Percentiles rank a stretch among this genome's conserved stretches.
Evolutionary conservation across 2,329 filamentous ascomycete genomes (phyloP).

Genomic region (Phialophora tarda): DNA sequence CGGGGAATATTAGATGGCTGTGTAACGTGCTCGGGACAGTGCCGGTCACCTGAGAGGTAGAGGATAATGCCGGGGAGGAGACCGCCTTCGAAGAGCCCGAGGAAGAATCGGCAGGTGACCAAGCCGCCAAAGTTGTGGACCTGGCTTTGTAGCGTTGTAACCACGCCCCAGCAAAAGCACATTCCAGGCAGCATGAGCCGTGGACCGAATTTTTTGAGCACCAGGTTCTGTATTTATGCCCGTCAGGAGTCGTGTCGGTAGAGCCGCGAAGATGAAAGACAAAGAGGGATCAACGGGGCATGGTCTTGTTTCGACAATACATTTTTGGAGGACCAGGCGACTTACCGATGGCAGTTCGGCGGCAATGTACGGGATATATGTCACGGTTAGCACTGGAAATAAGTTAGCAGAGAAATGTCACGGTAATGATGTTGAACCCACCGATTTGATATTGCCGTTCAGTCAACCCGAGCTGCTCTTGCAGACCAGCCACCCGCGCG

Average conservation of each 20-base stretch:
- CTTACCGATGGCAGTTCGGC: conserved; percentile 40
- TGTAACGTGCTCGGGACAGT: too few species aligned
- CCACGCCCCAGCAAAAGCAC: conserved; percentile 43
- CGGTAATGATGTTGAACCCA: too few species aligned
- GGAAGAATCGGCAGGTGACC: conserved; percentile 63
- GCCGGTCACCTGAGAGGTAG: conserved; percentile 57
- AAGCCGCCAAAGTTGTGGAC: conserved; percentile 61
- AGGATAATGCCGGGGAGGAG: conserved; percentile 71
- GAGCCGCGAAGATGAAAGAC: too few species aligned
- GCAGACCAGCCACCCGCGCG: conserved; percentile 61
- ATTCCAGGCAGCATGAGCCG: conserved; percentile 42
- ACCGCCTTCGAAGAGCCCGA: conserved; percentile 69
- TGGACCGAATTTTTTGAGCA: conserved; percentile 42
- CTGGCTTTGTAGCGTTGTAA: conserved; percentile 50
- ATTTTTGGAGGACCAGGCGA: too few species aligned
- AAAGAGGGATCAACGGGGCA: too few species aligned
- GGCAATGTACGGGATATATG: conserved; percentile 20
- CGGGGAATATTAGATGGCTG: too few species aligned
- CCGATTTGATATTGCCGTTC: too few species aligned
- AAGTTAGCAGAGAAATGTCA: too few species aligned
- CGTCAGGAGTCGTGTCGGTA: too few species aligned
- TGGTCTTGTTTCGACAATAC: too few species aligned
- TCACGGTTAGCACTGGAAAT: conserved; percentile 1
- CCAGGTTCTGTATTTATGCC: conserved; percentile 34
- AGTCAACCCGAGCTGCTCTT: too few species aligned